phyloP scores from a whole-genome alignment of 305 asterid genomes.

The Fraxinus baroniana region DNA sequence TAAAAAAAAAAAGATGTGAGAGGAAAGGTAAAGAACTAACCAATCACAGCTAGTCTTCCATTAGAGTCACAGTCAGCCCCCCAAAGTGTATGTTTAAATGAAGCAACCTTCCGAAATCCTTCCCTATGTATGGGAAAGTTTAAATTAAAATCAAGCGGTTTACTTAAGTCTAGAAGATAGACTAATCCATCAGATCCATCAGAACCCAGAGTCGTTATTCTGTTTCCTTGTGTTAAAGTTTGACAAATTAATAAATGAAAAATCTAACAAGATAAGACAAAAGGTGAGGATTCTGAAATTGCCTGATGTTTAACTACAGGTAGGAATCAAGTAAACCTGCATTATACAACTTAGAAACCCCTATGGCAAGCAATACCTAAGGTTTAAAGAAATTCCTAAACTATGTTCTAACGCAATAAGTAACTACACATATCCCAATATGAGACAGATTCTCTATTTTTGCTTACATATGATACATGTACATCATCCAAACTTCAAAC shows the following conservation, averaged over 20 bases:
- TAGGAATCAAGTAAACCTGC: background rate
- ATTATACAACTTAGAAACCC: background rate
- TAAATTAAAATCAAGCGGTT: conserved; percentile 47
- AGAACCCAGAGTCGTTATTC: conserved; percentile 82
- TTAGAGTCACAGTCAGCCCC: conserved; percentile 64
- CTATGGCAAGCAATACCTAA: background rate
- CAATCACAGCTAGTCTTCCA: conserved; percentile 61
- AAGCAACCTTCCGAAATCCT: conserved; percentile 40
- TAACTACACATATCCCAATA: background rate
- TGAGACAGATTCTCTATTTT: conserved; percentile 5
- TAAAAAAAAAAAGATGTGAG: background rate
- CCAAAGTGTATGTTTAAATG: conserved; percentile 70
- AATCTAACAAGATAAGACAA: conserved; percentile 1
- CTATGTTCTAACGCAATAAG: background rate
- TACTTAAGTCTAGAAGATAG: conserved; percentile 57
- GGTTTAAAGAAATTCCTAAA: background rate
- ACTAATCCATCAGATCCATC: conserved; percentile 70
- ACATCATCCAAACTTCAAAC: conserved; percentile 14
- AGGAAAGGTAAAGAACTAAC: conserved; percentile 40
- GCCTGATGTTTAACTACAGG: conserved; percentile 2
- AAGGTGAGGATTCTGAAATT: background rate
- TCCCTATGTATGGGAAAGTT: conserved; percentile 24
- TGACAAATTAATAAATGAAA: conserved; percentile 26
- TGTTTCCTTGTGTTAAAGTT: conserved; percentile 49
- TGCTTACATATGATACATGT: conserved; percentile 8